Base-by-base conservation (phyloP, 2,329 filamentous ascomycete species). In the Plectosphaerella cucumerina region DNA sequence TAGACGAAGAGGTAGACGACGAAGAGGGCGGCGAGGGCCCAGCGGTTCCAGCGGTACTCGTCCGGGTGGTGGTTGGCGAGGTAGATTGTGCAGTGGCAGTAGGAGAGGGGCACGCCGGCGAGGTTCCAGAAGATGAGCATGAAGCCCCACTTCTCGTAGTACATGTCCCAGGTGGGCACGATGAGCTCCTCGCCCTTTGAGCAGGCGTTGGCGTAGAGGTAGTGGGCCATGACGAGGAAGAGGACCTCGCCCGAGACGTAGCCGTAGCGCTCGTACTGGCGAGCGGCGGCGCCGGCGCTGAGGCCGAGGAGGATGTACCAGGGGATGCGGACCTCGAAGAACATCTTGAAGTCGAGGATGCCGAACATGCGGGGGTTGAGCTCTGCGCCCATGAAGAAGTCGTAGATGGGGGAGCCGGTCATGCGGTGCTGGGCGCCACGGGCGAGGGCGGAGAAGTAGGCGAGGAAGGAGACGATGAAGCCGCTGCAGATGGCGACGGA, bases 111-210 rank as follows among this genome's bases (percentile, higher is more conserved):
- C 22, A 96, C 91, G 59, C 91, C 91, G 44, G 91, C 90, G 66
- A 96, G 77, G 71, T 96, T 96, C 91, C 91, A 96, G 82, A 96
- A 96, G 69, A 95, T 95, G 59, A 96, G 82, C 91, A 96, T 96
- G 76, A 96, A 96, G 48, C 91, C 91, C 83, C 89, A 92, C 74
- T 96, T 96, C 77, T 96, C 91, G 62, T 90, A 93, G 76, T 95
- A 96, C 87, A 96, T 96, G 63, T 65, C 70, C 70, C 91, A 96
- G 47, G 90, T 94, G 9, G 88, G 88, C 53, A 90, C 81, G 68
- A 96, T 96, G 65, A 90, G 82, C 71, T 96, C 90, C 71, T 96
- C 91, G 45, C 88, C 92, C 75, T 96, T 96, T 60, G 86, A 84
- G 74, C 91, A 96, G 49, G 91, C 90, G 68, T 95, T 94, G 65